Evolutionary conservation across 2,329 filamentous ascomycete species (phyloP).

Genomic region (Claviceps spartinae): DNA sequence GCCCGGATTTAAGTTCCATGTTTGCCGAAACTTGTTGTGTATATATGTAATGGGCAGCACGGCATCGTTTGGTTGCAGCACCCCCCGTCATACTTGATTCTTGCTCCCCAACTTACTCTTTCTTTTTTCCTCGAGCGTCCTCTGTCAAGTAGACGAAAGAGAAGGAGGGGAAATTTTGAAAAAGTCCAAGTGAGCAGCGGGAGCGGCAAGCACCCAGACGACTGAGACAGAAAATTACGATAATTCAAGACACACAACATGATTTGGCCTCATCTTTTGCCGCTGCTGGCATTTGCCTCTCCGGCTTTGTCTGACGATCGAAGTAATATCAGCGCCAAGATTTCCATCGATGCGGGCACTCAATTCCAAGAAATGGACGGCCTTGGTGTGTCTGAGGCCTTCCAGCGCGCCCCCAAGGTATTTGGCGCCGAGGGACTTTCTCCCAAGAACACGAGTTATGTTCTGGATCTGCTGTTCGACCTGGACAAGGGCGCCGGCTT

Average conservation of each 20-base stretch:
- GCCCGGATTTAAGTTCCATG: background rate
- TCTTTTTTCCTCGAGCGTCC: too few species aligned
- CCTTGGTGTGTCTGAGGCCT: background rate
- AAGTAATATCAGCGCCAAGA: background rate
- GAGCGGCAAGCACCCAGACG: too few species aligned
- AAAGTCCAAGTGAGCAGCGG: too few species aligned
- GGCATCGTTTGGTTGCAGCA: background rate
- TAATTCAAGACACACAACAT: background rate
- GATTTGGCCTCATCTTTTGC: background rate
- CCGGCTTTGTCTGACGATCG: background rate
- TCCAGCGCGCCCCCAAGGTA: background rate
- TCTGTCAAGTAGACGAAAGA: too few species aligned
- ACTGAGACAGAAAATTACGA: background rate
- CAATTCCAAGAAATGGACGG: background rate
- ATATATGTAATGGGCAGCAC: background rate
- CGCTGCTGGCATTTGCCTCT: background rate
- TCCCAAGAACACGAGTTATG: background rate
- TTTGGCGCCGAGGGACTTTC: background rate
- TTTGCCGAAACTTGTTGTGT: too few species aligned
- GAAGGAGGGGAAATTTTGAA: background rate
- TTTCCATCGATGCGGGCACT: background rate
- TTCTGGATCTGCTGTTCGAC: background rate
- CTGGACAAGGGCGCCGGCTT: background rate
- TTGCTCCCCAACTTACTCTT: too few species aligned
- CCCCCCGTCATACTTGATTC: too few species aligned